Evolutionary conservation across 345 rosid species (phyloP).

Genomic region (Gossypium turneri): DNA sequence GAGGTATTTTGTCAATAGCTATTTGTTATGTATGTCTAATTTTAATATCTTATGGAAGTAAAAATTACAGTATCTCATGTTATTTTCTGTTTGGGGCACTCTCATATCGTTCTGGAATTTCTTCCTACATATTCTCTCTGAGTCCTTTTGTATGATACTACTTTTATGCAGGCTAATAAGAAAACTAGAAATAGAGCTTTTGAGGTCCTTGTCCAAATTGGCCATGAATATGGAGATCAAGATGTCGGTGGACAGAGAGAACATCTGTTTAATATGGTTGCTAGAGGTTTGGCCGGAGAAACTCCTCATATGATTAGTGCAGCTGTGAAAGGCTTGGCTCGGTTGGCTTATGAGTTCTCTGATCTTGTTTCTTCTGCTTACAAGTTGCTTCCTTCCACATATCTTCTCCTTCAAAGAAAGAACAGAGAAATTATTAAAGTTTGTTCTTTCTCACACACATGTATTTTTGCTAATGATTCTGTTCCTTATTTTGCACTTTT

Average conservation of each 20-base stretch:
- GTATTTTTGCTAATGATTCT: constrained; percentile 8
- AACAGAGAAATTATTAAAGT: constrained; percentile 89
- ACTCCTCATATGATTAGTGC: constrained; percentile 97
- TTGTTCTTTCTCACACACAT: constrained; percentile 19
- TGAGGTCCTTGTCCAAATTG: constrained; percentile 89
- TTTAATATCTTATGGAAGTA: background rate
- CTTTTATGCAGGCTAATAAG: constrained; percentile 62
- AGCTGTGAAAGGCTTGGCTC: constrained; percentile 91
- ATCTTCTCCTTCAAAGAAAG: constrained; percentile 79
- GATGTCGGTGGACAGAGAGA: constrained; percentile 77
- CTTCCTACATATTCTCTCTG: background rate
- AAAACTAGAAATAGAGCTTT: constrained; percentile 94
- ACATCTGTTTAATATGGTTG: constrained; percentile 83
- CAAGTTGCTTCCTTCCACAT: constrained; percentile 82
- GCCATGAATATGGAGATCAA: constrained; percentile 86
- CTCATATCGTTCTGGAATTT: background rate
- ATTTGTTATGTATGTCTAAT: background rate
- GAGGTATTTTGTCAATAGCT: constrained; percentile 50
- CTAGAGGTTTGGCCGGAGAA: constrained; percentile 92
- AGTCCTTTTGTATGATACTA: constrained; percentile 1
- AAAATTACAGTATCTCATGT: background rate
- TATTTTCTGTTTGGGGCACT: background rate
- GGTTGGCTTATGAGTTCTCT: constrained; percentile 87
- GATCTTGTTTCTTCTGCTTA: constrained; percentile 78
- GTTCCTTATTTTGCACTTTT: background rate